Conservation (phyloP, 345 rosid species). For the Kandelia obovata region DNA sequence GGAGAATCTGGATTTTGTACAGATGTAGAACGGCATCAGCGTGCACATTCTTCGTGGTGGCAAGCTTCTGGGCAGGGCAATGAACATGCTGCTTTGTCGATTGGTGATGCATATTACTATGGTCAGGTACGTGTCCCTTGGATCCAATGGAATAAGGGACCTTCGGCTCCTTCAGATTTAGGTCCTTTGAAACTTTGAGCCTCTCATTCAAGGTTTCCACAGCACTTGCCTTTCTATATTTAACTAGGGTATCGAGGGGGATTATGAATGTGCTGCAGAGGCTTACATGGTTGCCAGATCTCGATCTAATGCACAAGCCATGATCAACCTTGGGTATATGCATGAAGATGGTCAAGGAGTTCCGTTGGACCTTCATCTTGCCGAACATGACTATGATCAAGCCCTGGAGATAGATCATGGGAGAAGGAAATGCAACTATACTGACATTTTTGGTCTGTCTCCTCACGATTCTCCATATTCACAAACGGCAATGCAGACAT, state of each 20-base stretch:
- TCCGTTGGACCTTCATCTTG: constrained; percentile 89
- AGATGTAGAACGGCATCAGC: constrained; percentile 84
- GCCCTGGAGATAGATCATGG: constrained; percentile 53
- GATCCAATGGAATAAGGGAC: not conserved
- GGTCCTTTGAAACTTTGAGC: not conserved
- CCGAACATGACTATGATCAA: constrained; percentile 92
- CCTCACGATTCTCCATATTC: constrained; percentile 79
- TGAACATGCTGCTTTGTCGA: constrained; percentile 94
- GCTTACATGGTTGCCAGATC: constrained; percentile 96
- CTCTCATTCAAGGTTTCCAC: not conserved
- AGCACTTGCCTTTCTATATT: not conserved
- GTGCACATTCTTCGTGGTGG: constrained; percentile 97
- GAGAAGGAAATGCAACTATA: constrained; percentile 32
- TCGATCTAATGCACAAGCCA: constrained; percentile 88
- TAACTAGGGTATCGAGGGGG: constrained; percentile 76
- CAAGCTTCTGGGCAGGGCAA: constrained; percentile 99
- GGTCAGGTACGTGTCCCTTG: constrained; percentile 62
- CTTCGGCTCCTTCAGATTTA: not conserved
- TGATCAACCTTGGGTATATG: constrained; percentile 99
- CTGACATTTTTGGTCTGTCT: constrained; percentile 77
- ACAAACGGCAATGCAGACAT: constrained; percentile 77
- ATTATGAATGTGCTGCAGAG: constrained; percentile 89
- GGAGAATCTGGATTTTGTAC: constrained; percentile 90
- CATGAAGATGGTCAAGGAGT: constrained; percentile 96
- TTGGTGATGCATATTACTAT: constrained; percentile 97